Percentiles rank a stretch among this genome's conserved stretches.
Conservation (phyloP, 169 alveolate species). For the Haemoproteus tartakovskyi region DNA sequence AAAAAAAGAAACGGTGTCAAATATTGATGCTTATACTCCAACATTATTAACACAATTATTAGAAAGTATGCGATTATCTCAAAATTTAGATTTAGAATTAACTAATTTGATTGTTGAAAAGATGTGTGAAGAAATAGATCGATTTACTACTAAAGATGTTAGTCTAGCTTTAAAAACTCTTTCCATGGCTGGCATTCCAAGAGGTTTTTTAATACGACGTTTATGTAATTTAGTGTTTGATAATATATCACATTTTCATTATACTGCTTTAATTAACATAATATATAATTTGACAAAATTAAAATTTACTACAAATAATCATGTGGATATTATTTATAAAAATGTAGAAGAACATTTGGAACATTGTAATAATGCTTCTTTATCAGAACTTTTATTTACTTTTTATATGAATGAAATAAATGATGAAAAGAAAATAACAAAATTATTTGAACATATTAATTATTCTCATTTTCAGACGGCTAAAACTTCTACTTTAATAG, state of each 20-base stretch:
- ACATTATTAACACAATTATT: constrained; percentile 62
- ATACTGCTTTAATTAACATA: constrained; percentile 37
- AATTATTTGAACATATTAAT: constrained; percentile 39
- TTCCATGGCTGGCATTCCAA: constrained; percentile 66
- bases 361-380: constrained; percentile 30
- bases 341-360: constrained; percentile 60
- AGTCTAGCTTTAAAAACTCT: constrained; percentile 56
- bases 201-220: constrained; percentile 63
- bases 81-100: constrained; percentile 60
- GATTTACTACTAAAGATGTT: constrained; percentile 61
- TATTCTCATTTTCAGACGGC: constrained; percentile 57
- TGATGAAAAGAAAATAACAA: constrained; percentile 58
- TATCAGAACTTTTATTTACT: constrained; percentile 55
- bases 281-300: constrained; percentile 55
- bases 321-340: constrained; percentile 59
- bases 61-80: constrained; percentile 66
- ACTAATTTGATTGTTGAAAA: constrained; percentile 57
- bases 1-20: constrained; percentile 58
- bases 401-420: constrained; percentile 65
- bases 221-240: constrained; percentile 61
- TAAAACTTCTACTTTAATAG: constrained; percentile 55
- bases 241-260: constrained; percentile 59
- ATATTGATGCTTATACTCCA: constrained; percentile 65
- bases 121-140: constrained; percentile 67
- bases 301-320: constrained; percentile 57